Base-by-base conservation (phyloP, 257 asterid genomes). In the Gentiana straminea region DNA sequence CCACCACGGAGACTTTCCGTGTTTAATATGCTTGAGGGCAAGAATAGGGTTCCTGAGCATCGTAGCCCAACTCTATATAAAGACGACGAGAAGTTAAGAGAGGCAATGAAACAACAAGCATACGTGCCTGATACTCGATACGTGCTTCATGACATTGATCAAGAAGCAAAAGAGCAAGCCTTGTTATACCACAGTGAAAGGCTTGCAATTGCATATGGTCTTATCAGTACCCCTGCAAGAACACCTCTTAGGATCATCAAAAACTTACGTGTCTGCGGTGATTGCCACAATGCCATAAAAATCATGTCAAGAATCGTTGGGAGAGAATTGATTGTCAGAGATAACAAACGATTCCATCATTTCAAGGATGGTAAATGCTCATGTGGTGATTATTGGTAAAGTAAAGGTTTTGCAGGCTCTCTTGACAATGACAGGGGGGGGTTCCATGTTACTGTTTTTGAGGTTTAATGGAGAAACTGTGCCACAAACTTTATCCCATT, bases 221-320 rank as follows among this genome's bases (percentile, higher is more conserved):
- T 91, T 58, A 87, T 91, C 44, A 87, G 93, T 55, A 91, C 97
- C 49, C 94, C 96, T 12, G 89, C 96, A 1, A 74, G 98, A 75
- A 81, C 94, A 7, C 87, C 98, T 50, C 69, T 86, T 15, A 64
- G 98, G 64, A 84, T 90, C 72, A 90, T 90, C 55, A 90, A 90
- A 78, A 90, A 90, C 60, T 71, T 90, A 2, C 94, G 97, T 6
- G 85, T 86, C 3, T 89, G 96, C 57, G 96, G 94, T 37, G 97
- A 89, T 69, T 89, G 96, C 67, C 97, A 87, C 72, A 87, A 81
- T 75, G 94, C 93, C 44, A 87, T 91, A 77, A 91, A 87, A 73
- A 87, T 87, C 72, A 87, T 91, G 98, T 91, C 97, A 24, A 84
- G 96, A 72, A 86, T 91, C 45, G 98, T 87, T 32, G 98, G 98